Conservation (phyloP, 1,284 basidiomycete species). For the Ceratorhiza oryzae-sativae region DNA sequence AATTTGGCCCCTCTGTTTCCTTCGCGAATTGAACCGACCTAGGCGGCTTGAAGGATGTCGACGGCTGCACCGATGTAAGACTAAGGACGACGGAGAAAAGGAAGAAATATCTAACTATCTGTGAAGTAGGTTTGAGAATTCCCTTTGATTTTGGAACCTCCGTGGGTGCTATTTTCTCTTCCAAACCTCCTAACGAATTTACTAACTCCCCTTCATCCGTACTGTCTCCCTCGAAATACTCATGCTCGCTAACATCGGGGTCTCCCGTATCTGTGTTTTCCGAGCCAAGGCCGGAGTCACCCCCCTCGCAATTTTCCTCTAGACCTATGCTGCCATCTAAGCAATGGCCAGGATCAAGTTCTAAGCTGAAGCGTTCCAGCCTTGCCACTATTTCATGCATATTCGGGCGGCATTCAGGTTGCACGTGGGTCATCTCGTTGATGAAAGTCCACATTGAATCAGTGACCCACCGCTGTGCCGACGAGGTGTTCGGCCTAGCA, state of each 20-base stretch:
- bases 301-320: background rate
- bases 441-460: slow-evolving; percentile 20
- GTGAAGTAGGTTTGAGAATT: background rate
- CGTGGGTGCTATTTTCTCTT: background rate
- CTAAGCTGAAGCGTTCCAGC: slow-evolving; percentile 5
- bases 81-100: background rate
- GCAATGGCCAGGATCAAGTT: background rate
- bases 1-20: background rate
- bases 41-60: background rate
- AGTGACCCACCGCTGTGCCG: slow-evolving; percentile 12
- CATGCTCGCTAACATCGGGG: background rate
- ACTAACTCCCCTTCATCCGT: too few species aligned
- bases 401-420: slow-evolving; percentile 16
- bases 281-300: background rate
- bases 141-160: background rate
- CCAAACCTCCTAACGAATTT: too few species aligned
- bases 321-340: background rate
- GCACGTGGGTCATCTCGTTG: slow-evolving; percentile 24
- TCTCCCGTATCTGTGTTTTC: background rate
- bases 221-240: background rate
- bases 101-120: background rate
- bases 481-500: background rate
- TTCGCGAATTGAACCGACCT: slow-evolving; percentile 5
- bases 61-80: background rate
- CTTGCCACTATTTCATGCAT: slow-evolving; percentile 12